Evolutionary conservation across 768 basidiomycete genomes (phyloP), one percentile per base, ranked within the genome.

Genomic region (Xerocomellus dryophilus): DNA sequence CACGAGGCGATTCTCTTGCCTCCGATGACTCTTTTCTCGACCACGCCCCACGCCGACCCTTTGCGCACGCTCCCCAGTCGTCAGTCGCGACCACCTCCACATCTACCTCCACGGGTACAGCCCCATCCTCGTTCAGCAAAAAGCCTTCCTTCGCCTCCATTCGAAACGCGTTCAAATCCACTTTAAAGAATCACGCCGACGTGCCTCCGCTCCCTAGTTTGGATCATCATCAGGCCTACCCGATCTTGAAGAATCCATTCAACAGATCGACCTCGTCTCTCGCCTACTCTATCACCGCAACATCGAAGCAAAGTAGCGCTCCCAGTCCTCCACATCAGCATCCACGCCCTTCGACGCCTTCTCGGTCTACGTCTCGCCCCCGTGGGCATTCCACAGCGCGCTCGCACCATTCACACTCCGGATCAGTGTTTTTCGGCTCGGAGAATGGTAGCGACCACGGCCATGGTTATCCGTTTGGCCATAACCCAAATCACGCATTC

Each of bases 111-210:
- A 47, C 57, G 2, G 52, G 49, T 23, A 34, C 61, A 8, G 49
- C 45, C 34, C 58, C 62, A 41, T 71, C 82, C n/a, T 76, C 82
- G 1, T 88, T 90, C 64, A 74, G 82, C 40, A 90, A 90, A 74
- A 93, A 93, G 62, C 70, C 87, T 3, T 93, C 90, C 0, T 92
- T 93, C 55, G 90, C 90, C 2, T 92, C 89, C 15, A 83, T 93
- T 54, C 84, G 89, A 38, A 91, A 91, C 66, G 90, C 90, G 4
- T 92, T 93, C 78, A 93, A 89, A 70, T 81, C 80, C 42, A 59
- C 61, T 42, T 43, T 62, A 5, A 77, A 78, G 51, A 89, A 80
- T 63, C 76, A 71, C 50, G 74, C 68, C 46, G 82, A 85, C n/a
- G 74, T 84, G 7, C 91, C 90, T 21, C 89, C 90, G n/a, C 75